Base-by-base conservation (phyloP, 768 basidiomycete species). In the Ephemerocybe angulata region DNA sequence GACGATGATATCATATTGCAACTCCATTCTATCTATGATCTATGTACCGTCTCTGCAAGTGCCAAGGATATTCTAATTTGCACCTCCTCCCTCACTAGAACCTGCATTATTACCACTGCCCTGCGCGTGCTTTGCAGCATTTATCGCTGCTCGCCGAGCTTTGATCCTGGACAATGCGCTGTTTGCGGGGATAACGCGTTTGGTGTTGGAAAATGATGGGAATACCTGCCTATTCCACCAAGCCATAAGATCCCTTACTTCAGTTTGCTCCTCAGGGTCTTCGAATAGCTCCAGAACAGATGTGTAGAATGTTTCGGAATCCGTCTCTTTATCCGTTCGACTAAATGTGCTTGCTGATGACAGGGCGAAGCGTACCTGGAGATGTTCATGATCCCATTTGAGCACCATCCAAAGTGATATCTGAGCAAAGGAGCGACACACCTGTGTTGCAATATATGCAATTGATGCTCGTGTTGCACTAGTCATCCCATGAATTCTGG, bases 341-440 rank as follows among this genome's bases (percentile, higher is more conserved):
- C 21, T 40, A 24, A 52, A 52, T 2, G 17, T 29, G 1, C 7
- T 12, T 3, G 51, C 25, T 8, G 38, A 52, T 1, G 37, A 22
- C 2, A 52, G 38, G 2, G 51, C 49, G 13, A 52, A 52, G 11
- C 51, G 51, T 3, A 52, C 51, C 51, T 52, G 27, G 17, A 35
- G 33, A n/a, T 11, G n/a, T 5, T 17, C n/a, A n/a, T n/a, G n/a
- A n/a, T n/a, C n/a, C n/a, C n/a, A n/a, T n/a, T n/a, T n/a, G n/a
- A n/a, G n/a, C n/a, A n/a, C n/a, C n/a, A n/a, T n/a, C n/a, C n/a
- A n/a, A n/a, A n/a, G n/a, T n/a, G n/a, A n/a, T n/a, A n/a, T n/a
- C n/a, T n/a, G n/a, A n/a, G n/a, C n/a, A n/a, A n/a, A n/a, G n/a
- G n/a, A n/a, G n/a, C n/a, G n/a, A n/a, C n/a, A n/a, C n/a, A 50